A percentile compares a stretch with the other conserved stretches of the same genome.
These are phyloP conservation scores for Hericium coralloides DNA, from an alignment of 768 basidiomycete species.

Conservation along the genomic window DNA sequence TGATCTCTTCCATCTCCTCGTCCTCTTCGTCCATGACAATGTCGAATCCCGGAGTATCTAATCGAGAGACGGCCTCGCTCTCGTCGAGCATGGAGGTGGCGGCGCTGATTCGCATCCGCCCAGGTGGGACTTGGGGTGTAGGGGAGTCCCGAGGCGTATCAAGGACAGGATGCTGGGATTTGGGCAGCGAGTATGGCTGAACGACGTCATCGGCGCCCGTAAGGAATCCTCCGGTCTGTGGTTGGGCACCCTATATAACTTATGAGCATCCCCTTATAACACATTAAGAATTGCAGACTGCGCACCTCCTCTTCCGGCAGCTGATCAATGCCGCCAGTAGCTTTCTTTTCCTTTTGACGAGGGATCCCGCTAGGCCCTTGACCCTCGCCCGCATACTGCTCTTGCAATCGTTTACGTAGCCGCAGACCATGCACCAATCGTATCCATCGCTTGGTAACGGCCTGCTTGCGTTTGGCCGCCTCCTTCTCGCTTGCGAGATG, in stretches of 20 bases:
- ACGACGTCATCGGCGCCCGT: conserved; percentile 66
- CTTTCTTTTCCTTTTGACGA: no score
- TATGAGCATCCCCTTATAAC: neutral
- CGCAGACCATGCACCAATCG: conserved; percentile 83
- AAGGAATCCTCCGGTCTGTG: conserved; percentile 47
- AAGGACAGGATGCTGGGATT: conserved; percentile 30
- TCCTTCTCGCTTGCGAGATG: conserved; percentile 72
- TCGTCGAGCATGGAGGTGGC: neutral
- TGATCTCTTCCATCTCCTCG: conserved; percentile 20
- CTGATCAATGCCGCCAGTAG: no score
- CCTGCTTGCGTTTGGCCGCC: conserved; percentile 64
- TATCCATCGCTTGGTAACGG: conserved; percentile 80
- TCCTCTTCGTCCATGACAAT: conserved; percentile 25
- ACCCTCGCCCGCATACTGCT: conserved; percentile 48
- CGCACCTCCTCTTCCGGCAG: neutral
- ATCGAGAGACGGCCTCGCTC: neutral
- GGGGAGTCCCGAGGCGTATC: conserved; percentile 9
- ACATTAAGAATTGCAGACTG: no score
- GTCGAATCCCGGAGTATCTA: neutral
- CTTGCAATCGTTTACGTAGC: conserved; percentile 74
- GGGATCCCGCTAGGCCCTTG: no score
- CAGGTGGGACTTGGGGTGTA: neutral
- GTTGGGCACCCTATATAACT: neutral
- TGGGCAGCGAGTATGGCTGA: conserved; percentile 61
- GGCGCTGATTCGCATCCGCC: neutral